A percentile compares a stretch with the other conserved stretches of the same genome.
Evolutionary conservation across 257 asterid species (phyloP).

Genomic region (Jasminum sambac): DNA sequence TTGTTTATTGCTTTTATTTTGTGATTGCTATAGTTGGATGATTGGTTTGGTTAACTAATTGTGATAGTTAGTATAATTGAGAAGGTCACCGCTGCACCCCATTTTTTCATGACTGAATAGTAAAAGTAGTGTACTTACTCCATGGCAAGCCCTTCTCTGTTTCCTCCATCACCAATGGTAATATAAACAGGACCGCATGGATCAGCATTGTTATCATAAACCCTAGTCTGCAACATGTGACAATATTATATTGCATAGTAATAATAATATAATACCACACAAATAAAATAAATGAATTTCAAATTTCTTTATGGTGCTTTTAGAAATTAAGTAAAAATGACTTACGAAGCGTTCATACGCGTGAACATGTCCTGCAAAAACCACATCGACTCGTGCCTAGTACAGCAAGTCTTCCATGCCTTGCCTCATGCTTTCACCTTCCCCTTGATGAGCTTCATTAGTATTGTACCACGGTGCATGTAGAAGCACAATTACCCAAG

Average conservation of each 20-base stretch:
- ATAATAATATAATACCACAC: not conserved
- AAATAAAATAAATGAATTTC: not conserved
- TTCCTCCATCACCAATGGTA: conserved; percentile 91
- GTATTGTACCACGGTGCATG: conserved; percentile 94
- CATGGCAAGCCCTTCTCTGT: conserved; percentile 87
- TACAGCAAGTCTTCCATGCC: conserved; percentile 66
- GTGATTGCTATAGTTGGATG: no score
- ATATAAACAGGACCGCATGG: conserved; percentile 69
- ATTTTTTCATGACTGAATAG: no score
- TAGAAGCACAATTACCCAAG: conserved; percentile 63
- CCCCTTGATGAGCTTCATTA: conserved; percentile 70
- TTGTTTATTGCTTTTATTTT: no score
- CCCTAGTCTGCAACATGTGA: conserved; percentile 55
- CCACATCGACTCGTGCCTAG: conserved; percentile 55
- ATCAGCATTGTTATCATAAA: conserved; percentile 61
- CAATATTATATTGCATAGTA: not conserved
- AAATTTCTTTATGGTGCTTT: not conserved
- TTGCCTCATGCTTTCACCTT: conserved; percentile 74
- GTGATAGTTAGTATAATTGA: no score
- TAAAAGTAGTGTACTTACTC: conserved; percentile 37
- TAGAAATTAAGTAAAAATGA: conserved; percentile 7
- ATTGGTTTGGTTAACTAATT: no score
- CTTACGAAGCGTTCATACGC: conserved; percentile 88
- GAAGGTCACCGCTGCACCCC: no score
- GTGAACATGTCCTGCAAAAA: conserved; percentile 84